These are phyloP conservation scores for Exophiala phaeomuriformis DNA, from an alignment of 2,329 filamentous ascomycete genomes.

Conservation along the genomic window DNA sequence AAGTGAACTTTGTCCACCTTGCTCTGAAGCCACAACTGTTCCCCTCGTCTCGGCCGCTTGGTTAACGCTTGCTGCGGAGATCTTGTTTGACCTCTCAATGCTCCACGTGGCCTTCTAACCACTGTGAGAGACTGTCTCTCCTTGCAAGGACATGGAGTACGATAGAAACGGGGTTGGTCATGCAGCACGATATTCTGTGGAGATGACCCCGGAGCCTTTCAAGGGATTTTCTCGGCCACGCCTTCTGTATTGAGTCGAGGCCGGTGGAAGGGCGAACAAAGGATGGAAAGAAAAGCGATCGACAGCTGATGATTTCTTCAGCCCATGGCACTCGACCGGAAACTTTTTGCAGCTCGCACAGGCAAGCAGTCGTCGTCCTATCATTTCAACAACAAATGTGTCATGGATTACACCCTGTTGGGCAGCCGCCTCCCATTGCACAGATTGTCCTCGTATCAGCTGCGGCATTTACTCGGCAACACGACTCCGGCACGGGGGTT, in stretches of 20 bases:
- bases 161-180: neutral
- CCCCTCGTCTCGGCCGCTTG: no score
- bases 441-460: neutral
- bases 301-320: neutral
- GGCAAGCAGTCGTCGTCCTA: neutral
- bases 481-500: neutral
- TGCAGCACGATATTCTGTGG: neutral
- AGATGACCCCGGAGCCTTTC: constrained; percentile 3
- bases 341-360: no score
- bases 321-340: no score
- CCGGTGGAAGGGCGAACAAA: neutral
- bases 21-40: no score
- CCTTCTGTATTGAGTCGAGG: constrained; percentile 11
- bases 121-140: no score
- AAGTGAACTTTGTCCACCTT: no score
- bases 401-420: neutral
- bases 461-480: neutral
- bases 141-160: neutral
- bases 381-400: neutral
- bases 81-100: no score
- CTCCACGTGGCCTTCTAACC: no score
- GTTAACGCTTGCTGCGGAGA: no score
- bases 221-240: constrained; percentile 16
- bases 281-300: neutral
- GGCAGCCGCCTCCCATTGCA: no score